Evolutionary conservation across 1,284 basidiomycete species (phyloP).

Genomic region (Coniophora puteana): DNA sequence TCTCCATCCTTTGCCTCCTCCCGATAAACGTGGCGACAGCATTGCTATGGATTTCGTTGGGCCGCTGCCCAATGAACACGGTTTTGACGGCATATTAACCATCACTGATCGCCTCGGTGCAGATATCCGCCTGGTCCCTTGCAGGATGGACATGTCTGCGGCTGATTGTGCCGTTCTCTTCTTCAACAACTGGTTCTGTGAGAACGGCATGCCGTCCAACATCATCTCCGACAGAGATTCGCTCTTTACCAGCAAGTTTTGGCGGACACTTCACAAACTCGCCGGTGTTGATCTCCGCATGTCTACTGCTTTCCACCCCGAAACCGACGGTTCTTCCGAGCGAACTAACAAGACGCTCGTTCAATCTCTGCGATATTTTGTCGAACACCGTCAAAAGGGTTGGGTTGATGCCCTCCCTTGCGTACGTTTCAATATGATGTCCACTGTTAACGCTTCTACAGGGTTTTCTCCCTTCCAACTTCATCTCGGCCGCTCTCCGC

Average conservation of each 20-base stretch:
- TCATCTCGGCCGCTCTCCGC: constrained; percentile 20
- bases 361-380: constrained; percentile 31
- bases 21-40: constrained; percentile 18
- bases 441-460: constrained; percentile 28
- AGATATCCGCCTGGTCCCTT: constrained; percentile 31
- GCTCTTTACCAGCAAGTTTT: constrained; percentile 24
- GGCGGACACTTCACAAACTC: constrained; percentile 19
- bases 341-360: constrained; percentile 32
- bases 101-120: constrained; percentile 38
- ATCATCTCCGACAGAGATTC: constrained; percentile 25
- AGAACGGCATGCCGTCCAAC: constrained; percentile 25
- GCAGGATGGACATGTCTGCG: constrained; percentile 26
- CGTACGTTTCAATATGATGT: constrained; percentile 38
- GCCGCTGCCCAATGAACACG: constrained; percentile 25
- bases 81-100: constrained; percentile 33
- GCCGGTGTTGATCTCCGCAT: constrained; percentile 30
- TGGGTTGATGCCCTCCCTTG: constrained; percentile 36
- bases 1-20: constrained; percentile 30
- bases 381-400: constrained; percentile 37
- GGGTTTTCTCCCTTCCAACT: constrained; percentile 34
- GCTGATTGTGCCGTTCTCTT: constrained; percentile 28
- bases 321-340: constrained; percentile 30
- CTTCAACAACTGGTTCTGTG: constrained; percentile 34
- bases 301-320: constrained; percentile 36
- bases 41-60: constrained; percentile 32